These are phyloP conservation scores for Trichoderma citrinoviride DNA, from an alignment of 2,329 filamentous ascomycete genomes.

Conservation along the genomic window DNA sequence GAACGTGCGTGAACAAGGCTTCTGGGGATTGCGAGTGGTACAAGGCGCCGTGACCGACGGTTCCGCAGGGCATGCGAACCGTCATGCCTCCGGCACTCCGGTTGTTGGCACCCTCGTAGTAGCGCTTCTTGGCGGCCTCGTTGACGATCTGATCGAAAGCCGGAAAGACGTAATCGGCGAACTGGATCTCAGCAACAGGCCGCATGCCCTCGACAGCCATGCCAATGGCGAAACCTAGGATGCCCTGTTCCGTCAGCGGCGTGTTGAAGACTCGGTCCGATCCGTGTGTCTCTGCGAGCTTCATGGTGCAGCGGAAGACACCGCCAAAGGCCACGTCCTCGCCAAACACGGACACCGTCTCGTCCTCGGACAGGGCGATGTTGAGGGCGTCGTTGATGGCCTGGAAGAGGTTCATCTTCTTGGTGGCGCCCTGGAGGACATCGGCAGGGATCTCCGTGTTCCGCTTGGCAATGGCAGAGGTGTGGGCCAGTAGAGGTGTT, in stretches of 20 bases:
- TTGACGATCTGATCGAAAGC: constrained; percentile 95
- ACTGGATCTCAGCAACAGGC: constrained; percentile 91
- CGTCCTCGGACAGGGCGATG: constrained; percentile 77
- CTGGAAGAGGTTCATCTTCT: constrained; percentile 90
- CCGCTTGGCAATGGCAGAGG: constrained; percentile 65
- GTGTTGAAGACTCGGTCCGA: constrained; percentile 93
- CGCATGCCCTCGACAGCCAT: constrained; percentile 88
- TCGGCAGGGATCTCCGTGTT: constrained; percentile 69
- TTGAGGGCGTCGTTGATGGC: constrained; percentile 88
- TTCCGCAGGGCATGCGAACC: constrained; percentile 85
- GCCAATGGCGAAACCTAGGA: constrained; percentile 90
- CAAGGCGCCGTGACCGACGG: constrained; percentile 83
- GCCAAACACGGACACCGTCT: constrained; percentile 86
- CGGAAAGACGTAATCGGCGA: constrained; percentile 90
- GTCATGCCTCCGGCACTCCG: constrained; percentile 73
- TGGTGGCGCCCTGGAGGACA: constrained; percentile 67
- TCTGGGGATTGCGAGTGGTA: constrained; percentile 91
- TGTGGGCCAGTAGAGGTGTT: constrained; percentile 78
- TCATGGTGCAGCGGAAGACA: constrained; percentile 92
- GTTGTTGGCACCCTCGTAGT: constrained; percentile 61
- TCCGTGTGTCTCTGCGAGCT: constrained; percentile 83
- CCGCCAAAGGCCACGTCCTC: constrained; percentile 97
- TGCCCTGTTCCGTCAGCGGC: constrained; percentile 88
- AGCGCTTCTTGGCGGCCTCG: constrained; percentile 85
- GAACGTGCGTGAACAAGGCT: constrained; percentile 82